Evolutionary conservation across 371 early-diverging fungal species (phyloP), one percentile per base, ranked within the genome.

Genomic region (Rhizopus sp.): DNA sequence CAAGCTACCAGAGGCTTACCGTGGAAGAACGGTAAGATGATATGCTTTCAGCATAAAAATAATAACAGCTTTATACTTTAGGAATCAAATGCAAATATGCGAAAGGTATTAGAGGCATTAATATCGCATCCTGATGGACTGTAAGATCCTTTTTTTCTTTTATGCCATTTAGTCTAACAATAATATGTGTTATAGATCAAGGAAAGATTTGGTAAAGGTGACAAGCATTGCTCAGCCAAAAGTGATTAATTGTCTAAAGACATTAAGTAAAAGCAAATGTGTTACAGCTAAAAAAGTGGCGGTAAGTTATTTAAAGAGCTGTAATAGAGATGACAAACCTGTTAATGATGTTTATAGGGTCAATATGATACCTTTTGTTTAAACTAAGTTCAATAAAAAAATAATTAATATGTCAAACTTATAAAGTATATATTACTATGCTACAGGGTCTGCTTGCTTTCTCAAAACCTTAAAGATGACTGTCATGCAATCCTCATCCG

Each of bases 191-290:
- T 46, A 7, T 29, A 46, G 46, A 46, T 23, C 46, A 8, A 16
- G 46, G 29, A 46, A 46, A 46, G 46, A 46, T 8, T 46, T 46
- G 46, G 46, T 46, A 29, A 46, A 46, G 9, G 30, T 12, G 6
- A 46, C 46, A 7, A 12, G 12, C 7, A 16, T 46, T 46, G 23
- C 46, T 29, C 46, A 46, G 12, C 46, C 23, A 46, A 46, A 46
- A 46, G 46, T 46, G 29, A 46, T 46, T 46, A 29, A 46, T 15
- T 46, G 46, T 15, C 29, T 46, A 4, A 16, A 46, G 29, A 29
- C 12, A 29, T 29, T 46, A 9, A 23, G 29, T 46, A 17, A 12
- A 29, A 23, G 46, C 15, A 46, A 46, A 46, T 17, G 7, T 7
- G 12, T 23, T 6, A 46, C 8, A 7, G 7, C 46, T 9, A 46